Base-by-base conservation (phyloP, 2,329 filamentous ascomycete genomes). In the Scytalidium lignicola region DNA sequence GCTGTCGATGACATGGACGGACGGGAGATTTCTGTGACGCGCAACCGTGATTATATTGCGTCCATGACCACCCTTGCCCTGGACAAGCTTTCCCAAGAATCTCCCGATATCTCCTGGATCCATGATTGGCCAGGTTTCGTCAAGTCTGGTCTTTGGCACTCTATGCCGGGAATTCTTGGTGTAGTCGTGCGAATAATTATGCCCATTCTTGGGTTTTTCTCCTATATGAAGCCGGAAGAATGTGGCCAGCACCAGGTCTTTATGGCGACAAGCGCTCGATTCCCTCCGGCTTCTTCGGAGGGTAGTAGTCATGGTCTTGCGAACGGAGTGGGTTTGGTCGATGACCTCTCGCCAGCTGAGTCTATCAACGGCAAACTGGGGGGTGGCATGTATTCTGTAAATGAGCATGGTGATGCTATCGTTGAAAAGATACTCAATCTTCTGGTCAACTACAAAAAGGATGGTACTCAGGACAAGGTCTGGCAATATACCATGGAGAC, bases 41-140 rank as follows among this genome's bases (percentile, higher is more conserved):
- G 58, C 39, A 32, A 67, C 63, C 2, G 57, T 62, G 10, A 70
- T 72, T 15, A 71, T 66, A 15, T 74, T n/a, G n/a, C n/a, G n/a
- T n/a, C n/a, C n/a, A n/a, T n/a, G n/a, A 78, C 43, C n/a, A n/a
- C n/a, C n/a, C n/a, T n/a, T n/a, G n/a, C 58, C 72, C 3, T 68
- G 67, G 47, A 69, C 71, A 18, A 73, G 7, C 57, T 81, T 6
- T 71, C 75, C 0, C 60, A 64, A 8, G 56, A 66, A 7, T 68
- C 74, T 26, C 74, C 74, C 0, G 61, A 65, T 3, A 69, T 71
- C 1, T 66, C 68, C 3, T 78, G 78, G 58, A 61, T 74, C 21
- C 76, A 79, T 45, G 64, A 67, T 2, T 75, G 68, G 42, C 72
- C 74, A 0, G 72, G 74, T 4, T 63, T 67, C 10, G 73, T 77